Percentiles rank a stretch among this genome's conserved stretches.
phyloP scores from a whole-genome alignment of 352 stramenopile species.

The Pythium brachiatum region DNA sequence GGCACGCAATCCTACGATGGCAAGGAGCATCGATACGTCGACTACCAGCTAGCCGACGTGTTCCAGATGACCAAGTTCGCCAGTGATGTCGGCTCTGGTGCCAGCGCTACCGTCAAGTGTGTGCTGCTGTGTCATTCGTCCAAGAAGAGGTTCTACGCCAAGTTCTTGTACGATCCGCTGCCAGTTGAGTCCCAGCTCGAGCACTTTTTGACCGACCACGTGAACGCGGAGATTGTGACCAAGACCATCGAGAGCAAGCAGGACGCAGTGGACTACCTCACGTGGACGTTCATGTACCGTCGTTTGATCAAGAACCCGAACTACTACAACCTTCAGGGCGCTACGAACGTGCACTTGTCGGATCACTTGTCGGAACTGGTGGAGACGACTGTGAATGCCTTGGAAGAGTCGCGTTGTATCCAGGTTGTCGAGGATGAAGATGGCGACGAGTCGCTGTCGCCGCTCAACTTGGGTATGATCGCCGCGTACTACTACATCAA shows the following conservation, averaged over 20 bases:
- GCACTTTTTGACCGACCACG: slow-evolving; percentile 97
- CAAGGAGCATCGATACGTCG: slow-evolving; percentile 93
- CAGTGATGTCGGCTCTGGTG: slow-evolving; percentile 26
- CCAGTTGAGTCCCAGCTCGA: slow-evolving; percentile 99
- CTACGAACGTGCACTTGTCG: slow-evolving; percentile 91
- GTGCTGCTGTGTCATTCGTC: slow-evolving; percentile 96
- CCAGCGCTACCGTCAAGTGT: slow-evolving; percentile 86
- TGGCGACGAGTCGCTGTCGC: slow-evolving; percentile 88
- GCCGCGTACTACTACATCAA: slow-evolving; percentile 99
- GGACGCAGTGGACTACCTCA: slow-evolving; percentile 99
- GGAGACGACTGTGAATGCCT: slow-evolving; percentile 94
- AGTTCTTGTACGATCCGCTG: slow-evolving; percentile 99
- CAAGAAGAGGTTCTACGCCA: slow-evolving; percentile 98
- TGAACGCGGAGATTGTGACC: slow-evolving; percentile 99
- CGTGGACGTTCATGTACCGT: slow-evolving; percentile 99
- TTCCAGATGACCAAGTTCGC: slow-evolving; percentile 97
- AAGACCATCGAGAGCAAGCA: slow-evolving; percentile 99
- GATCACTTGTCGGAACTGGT: slow-evolving; percentile 99
- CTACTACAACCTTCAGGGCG: slow-evolving; percentile 98
- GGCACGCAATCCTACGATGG: slow-evolving; percentile 98
- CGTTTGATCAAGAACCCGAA: slow-evolving; percentile 99
- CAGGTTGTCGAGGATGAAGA: slow-evolving; percentile 91
- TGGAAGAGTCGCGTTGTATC: slow-evolving; percentile 97
- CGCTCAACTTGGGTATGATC: slow-evolving; percentile 99
- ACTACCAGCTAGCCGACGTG: slow-evolving; percentile 97